phyloP scores from a whole-genome alignment of 768 basidiomycete genomes.

The Pilatotrama ljubarskyi region DNA sequence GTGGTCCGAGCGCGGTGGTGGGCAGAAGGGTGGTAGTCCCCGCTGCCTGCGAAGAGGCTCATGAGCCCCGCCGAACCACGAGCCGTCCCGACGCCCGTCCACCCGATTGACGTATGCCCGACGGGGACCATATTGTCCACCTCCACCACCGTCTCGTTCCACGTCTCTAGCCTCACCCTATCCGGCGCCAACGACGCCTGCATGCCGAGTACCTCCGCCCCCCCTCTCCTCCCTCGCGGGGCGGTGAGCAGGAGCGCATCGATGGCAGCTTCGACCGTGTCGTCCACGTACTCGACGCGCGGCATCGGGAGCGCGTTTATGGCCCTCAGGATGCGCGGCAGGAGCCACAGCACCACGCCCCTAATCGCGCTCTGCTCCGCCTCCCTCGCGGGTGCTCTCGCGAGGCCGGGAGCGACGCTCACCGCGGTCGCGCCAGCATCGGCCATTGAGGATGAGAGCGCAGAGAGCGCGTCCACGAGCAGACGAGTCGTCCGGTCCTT shows the following conservation, averaged over 20 bases:
- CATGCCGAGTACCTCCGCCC: neutral
- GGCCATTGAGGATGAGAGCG: slow-evolving; percentile 8
- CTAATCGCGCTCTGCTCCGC: slow-evolving; percentile 13
- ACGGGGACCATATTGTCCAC: neutral
- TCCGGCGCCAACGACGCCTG: slow-evolving; percentile 28
- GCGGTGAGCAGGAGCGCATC: slow-evolving; percentile 26
- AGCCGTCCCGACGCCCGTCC: neutral
- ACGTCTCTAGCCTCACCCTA: slow-evolving; percentile 23
- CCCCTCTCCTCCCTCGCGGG: neutral
- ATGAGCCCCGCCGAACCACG: neutral
- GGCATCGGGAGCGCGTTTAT: slow-evolving; percentile 30
- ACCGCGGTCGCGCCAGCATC: neutral
- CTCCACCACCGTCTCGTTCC: slow-evolving; percentile 27
- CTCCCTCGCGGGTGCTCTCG: slow-evolving; percentile 5
- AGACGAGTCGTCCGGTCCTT: slow-evolving; percentile 22
- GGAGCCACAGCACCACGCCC: slow-evolving; percentile 20
- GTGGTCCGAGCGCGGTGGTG: neutral
- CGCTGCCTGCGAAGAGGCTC: neutral
- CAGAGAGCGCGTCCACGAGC: slow-evolving; percentile 19
- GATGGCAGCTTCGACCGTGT: slow-evolving; percentile 25
- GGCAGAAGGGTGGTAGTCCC: neutral
- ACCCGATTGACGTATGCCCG: neutral
- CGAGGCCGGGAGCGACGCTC: slow-evolving; percentile 1
- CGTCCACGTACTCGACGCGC: slow-evolving; percentile 28
- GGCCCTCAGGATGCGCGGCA: slow-evolving; percentile 27